Base-by-base conservation (phyloP, 179 eudicot species). In the Nepenthes alata region DNA sequence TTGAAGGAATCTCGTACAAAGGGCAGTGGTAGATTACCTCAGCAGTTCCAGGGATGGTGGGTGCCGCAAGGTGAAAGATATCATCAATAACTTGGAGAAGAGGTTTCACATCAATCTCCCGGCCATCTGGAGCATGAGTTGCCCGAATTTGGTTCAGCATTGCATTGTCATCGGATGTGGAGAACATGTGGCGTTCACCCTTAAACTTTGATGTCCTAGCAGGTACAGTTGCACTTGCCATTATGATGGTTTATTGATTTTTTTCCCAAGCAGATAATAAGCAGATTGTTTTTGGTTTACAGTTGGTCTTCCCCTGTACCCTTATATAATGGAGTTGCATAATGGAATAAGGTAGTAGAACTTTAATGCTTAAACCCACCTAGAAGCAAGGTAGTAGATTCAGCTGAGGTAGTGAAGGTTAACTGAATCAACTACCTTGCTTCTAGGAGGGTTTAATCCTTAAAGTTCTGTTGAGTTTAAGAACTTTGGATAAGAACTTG, bases 121-220 rank as follows among this genome's bases (percentile, higher is more conserved):
- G 82, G 45, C 85, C 82, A 60, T 85, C 93, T 4, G 87, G 96
- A 38, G 83, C 67, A 66, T 83, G 93, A 50, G 82, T 78, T 6
- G 75, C 77, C 38, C 63, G 62, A 15, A 85, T 81, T 53, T 83
- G 87, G 79, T 71, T 85, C 70, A 76, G 65, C 85, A 85, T 76
- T 39, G 81, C 79, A 38, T 54, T 74, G 59, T 85, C 91, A 52
- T 83, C 87, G 3, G 95, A 76, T 5, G 77, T 41, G 4, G 83
- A 69, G 68, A 73, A 80, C 75, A 81, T 53, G 57, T 70, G 81
- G n/a, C 76, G 74, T 8, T 77, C 86, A 47, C 81, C 74, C 58
- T 74, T 77, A 14, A n/a, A 25, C 67, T 70, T 64, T 38, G 66
- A 78, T 64, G 63, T 62, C 65, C 74, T 74, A 6, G 67, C 60